These are phyloP conservation scores for Colletotrichum melonis DNA, from an alignment of 2,329 filamentous ascomycete genomes.

Conservation along the genomic window DNA sequence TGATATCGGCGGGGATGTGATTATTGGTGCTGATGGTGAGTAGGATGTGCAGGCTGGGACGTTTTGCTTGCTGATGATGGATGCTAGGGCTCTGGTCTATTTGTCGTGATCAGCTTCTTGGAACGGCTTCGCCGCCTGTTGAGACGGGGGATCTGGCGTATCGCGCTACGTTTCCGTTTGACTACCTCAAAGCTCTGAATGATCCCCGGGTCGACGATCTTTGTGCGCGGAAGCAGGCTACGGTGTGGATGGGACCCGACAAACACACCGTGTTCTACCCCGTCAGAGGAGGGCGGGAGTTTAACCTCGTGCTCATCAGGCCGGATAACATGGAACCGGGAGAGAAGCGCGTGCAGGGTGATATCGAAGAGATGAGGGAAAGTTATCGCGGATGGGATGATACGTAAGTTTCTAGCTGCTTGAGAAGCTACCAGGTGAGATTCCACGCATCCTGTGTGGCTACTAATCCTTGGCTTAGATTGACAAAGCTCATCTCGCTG, in stretches of 20 bases:
- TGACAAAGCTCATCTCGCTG: conserved; percentile 20
- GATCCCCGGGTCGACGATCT: conserved; percentile 8
- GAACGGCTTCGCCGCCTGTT: background rate
- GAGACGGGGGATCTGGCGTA: conserved; percentile 16
- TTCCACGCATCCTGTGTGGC: background rate
- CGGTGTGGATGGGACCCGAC: conserved; percentile 15
- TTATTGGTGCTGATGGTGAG: conserved; percentile 26
- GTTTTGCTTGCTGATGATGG: accelerated
- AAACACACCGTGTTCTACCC: conserved; percentile 11
- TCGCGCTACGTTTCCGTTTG: background rate
- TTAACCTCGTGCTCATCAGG: conserved; percentile 18
- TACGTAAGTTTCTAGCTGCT: conserved; percentile 2
- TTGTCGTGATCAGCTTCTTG: conserved; percentile 17
- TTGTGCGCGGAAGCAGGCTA: conserved; percentile 7
- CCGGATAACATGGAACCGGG: background rate
- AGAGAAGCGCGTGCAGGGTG: background rate
- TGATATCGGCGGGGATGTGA: conserved; percentile 20
- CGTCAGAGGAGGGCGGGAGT: conserved; percentile 14
- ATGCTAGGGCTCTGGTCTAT: conserved; percentile 17
- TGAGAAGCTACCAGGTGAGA: background rate
- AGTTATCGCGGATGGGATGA: conserved; percentile 22
- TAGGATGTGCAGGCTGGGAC: background rate
- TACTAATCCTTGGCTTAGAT: background rate
- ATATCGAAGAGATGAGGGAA: conserved; percentile 23
- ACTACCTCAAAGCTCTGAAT: conserved; percentile 10